phyloP scores from a whole-genome alignment of 1,139 yeast genomes.

The Saccharomyces hybrid region DNA sequence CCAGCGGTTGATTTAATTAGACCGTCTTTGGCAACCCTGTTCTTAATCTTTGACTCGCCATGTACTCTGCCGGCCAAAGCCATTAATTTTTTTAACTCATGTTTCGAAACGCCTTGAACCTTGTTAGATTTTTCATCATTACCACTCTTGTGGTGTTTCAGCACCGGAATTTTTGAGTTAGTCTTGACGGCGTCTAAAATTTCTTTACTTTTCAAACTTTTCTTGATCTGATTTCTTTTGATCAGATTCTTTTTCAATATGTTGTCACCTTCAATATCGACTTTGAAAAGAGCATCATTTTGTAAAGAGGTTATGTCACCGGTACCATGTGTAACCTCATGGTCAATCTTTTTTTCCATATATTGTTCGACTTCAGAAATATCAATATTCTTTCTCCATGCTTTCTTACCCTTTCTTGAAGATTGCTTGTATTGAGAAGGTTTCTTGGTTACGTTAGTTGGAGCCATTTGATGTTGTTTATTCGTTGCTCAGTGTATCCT shows the following conservation, averaged over 20 bases:
- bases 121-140: slow-evolving; percentile 38
- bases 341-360: slow-evolving; percentile 61
- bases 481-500: neutral
- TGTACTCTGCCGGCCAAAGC: slow-evolving; percentile 69
- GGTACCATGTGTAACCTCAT: slow-evolving; percentile 59
- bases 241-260: slow-evolving; percentile 36
- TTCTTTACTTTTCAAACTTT: slow-evolving; percentile 61
- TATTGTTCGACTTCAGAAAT: slow-evolving; percentile 67
- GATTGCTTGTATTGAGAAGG: slow-evolving; percentile 50
- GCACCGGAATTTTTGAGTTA: slow-evolving; percentile 72
- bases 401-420: slow-evolving; percentile 85
- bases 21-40: slow-evolving; percentile 57
- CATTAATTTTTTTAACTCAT: slow-evolving; percentile 63
- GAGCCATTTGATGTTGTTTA: slow-evolving; percentile 20
- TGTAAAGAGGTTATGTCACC: slow-evolving; percentile 35
- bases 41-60: slow-evolving; percentile 47
- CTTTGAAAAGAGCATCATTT: slow-evolving; percentile 51
- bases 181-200: slow-evolving; percentile 49
- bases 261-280: slow-evolving; percentile 64
- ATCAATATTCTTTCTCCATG: slow-evolving; percentile 96
- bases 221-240: slow-evolving; percentile 38
- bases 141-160: slow-evolving; percentile 37
- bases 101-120: slow-evolving; percentile 59
- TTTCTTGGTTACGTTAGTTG: slow-evolving; percentile 19
- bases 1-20: slow-evolving; percentile 43